Conservation (phyloP, 1,284 basidiomycete species). For the Paramarasmius palmivorus region DNA sequence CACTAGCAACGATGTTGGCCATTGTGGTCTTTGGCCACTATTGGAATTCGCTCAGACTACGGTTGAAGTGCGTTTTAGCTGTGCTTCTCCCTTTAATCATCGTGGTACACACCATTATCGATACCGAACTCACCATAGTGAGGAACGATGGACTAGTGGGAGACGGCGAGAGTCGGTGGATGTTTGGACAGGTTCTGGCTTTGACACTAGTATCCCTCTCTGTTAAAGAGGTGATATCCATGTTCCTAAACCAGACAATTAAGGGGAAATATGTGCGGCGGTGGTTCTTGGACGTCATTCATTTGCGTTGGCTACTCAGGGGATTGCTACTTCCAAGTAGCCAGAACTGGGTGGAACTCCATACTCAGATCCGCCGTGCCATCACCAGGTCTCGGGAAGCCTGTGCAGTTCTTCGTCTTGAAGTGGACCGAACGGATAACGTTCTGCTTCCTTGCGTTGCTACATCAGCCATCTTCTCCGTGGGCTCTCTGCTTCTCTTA, state of each 20-base stretch:
- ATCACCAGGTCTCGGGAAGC: neutral
- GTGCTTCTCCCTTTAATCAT: neutral
- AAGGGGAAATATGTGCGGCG: neutral
- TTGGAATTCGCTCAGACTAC: neutral
- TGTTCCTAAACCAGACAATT: neutral
- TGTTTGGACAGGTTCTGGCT: slow-evolving; percentile 27
- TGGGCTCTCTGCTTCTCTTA: too few relatives aligned
- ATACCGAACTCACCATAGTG: slow-evolving; percentile 18
- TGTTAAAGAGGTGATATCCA: neutral
- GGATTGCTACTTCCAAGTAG: too few relatives aligned
- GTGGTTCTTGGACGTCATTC: neutral
- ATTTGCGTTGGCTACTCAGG: too few relatives aligned
- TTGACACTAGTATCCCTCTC: slow-evolving; percentile 24
- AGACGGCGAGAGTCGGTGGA: slow-evolving; percentile 18
- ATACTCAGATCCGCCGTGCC: neutral
- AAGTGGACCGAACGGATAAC: neutral
- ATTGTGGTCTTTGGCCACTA: neutral
- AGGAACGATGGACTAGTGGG: slow-evolving; percentile 10
- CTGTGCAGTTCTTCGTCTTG: neutral
- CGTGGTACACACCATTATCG: slow-evolving; percentile 9
- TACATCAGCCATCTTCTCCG: too few relatives aligned
- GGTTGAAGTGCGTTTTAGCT: neutral
- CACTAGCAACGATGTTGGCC: neutral
- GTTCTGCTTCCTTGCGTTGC: neutral
- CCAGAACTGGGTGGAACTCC: neutral